Conservation (phyloP, 257 asterid species). For the Solanum pennellii region DNA sequence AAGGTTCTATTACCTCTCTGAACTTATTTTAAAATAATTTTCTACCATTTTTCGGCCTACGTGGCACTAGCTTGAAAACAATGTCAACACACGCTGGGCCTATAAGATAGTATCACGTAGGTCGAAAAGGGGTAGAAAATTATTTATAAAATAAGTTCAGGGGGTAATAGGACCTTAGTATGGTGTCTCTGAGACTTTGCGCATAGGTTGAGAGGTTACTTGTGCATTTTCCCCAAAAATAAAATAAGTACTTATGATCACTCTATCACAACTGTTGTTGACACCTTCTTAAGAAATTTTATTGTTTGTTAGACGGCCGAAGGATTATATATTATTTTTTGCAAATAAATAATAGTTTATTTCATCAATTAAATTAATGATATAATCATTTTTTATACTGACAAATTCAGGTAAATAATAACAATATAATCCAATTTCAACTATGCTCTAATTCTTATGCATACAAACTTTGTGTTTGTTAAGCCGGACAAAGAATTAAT, state of each 20-base stretch:
- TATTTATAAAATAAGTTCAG: too few species aligned
- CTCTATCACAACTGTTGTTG: too few species aligned
- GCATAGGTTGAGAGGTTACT: too few species aligned
- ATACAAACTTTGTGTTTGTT: neutral
- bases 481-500: neutral
- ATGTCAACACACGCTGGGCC: too few species aligned
- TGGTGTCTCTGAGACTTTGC: too few species aligned
- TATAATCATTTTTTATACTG: neutral
- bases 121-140: too few species aligned
- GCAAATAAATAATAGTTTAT: neutral
- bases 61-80: too few species aligned
- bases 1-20: fast-evolving
- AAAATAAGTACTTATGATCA: too few species aligned
- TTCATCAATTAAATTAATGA: neutral
- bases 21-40: too few species aligned
- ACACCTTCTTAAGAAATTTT: neutral
- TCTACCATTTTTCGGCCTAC: fast-evolving
- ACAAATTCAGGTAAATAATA: neutral
- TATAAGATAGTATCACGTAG: too few species aligned
- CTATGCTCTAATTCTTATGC: neutral
- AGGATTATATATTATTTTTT: neutral
- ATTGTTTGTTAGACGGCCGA: neutral
- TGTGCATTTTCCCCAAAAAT: too few species aligned
- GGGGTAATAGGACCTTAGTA: fast-evolving
- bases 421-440: neutral